These are phyloP conservation scores for Suillus tomentosus DNA, from an alignment of 768 basidiomycete genomes.

Conservation along the genomic window DNA sequence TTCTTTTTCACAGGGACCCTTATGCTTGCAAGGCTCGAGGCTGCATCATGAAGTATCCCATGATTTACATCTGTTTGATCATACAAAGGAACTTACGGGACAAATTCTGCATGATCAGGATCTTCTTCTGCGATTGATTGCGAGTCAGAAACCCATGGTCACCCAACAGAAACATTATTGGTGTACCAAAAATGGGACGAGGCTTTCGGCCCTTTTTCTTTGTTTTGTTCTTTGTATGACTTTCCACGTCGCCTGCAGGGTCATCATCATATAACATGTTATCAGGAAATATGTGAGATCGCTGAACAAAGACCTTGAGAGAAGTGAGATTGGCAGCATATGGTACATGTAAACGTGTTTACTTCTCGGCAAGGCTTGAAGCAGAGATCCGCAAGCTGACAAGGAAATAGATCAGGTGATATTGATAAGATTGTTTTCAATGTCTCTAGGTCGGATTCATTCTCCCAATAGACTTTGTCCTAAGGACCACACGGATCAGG, in stretches of 20 bases:
- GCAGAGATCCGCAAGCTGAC: constrained; percentile 50
- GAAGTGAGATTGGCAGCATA: background rate
- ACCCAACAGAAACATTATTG: background rate
- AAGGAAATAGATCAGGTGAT: constrained; percentile 49
- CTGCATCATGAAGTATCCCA: constrained; percentile 22
- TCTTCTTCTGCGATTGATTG: constrained; percentile 18
- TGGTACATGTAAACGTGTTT: constrained; percentile 6
- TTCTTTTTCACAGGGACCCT: constrained; percentile 45
- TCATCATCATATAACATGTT: constrained; percentile 20
- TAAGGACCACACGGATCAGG: constrained; percentile 12
- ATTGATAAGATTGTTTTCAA: constrained; percentile 42
- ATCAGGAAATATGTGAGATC: constrained; percentile 22
- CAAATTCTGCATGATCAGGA: background rate
- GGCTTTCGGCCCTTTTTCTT: constrained; percentile 12
- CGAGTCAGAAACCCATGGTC: background rate
- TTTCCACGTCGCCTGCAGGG: constrained; percentile 8
- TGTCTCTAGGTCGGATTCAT: constrained; percentile 17
- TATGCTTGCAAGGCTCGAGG: constrained; percentile 44
- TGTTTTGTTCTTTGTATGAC: background rate
- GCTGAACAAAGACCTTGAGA: constrained; percentile 23
- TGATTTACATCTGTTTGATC: background rate
- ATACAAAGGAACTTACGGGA: constrained; percentile 17
- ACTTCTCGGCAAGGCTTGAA: constrained; percentile 52
- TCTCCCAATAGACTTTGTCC: constrained; percentile 30
- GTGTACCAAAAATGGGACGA: constrained; percentile 19